Conservation (phyloP, 2,329 filamentous ascomycete species). For the Mycogone perniciosa region DNA sequence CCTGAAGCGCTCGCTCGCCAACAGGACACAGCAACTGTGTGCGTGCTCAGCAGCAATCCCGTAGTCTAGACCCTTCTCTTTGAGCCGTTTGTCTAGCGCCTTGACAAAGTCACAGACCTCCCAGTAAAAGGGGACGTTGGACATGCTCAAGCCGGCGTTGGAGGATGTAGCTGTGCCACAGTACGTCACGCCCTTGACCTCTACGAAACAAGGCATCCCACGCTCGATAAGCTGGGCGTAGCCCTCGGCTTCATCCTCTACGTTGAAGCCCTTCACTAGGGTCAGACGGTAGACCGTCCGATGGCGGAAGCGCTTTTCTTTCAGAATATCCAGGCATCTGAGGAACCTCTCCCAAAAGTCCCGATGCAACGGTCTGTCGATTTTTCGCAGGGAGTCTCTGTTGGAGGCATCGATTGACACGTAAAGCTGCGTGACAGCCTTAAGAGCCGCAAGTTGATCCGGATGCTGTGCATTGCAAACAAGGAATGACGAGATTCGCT, state of each 20-base stretch:
- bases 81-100: conserved; percentile 63
- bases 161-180: conserved; percentile 85
- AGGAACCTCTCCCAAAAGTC: conserved; percentile 98
- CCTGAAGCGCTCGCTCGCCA: conserved; percentile 76
- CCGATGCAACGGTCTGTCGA: conserved; percentile 85
- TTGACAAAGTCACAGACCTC: conserved; percentile 80
- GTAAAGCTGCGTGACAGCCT: conserved; percentile 89
- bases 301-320: conserved; percentile 75
- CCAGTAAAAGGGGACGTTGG: conserved; percentile 93
- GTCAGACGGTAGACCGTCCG: conserved; percentile 93
- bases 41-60: conserved; percentile 93
- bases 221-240: conserved; percentile 85
- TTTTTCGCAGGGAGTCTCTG: conserved; percentile 76
- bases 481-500: conserved; percentile 87
- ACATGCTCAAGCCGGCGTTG: conserved; percentile 86
- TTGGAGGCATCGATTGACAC: conserved; percentile 95
- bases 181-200: conserved; percentile 95
- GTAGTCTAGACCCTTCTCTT: conserved; percentile 66
- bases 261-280: conserved; percentile 95
- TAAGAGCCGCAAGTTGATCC: conserved; percentile 73
- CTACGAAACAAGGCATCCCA: conserved; percentile 84
- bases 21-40: conserved; percentile 85
- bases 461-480: conserved; percentile 98
- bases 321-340: conserved; percentile 81
- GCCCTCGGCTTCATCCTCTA: conserved; percentile 85